Conservation (phyloP, 257 asterid species). For the Echium plantagineum region DNA sequence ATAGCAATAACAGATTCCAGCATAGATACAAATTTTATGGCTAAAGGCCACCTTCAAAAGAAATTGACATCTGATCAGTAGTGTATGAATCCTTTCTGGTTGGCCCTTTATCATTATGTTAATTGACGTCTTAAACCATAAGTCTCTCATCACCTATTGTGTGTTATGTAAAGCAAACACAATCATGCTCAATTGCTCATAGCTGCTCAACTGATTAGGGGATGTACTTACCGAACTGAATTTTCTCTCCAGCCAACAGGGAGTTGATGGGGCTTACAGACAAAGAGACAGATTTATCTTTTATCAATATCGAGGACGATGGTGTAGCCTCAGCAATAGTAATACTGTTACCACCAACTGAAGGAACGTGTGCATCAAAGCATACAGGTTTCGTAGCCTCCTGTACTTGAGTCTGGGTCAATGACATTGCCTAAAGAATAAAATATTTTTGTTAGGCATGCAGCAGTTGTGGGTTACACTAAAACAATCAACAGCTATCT, state of each 20-base stretch:
- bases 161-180: too few relatives aligned
- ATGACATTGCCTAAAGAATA: conserved; percentile 64
- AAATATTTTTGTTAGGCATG: conserved; percentile 7
- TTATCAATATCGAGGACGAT: conserved; percentile 41
- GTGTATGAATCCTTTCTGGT: too few relatives aligned
- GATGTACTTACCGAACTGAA: conserved; percentile 67
- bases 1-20: too few relatives aligned
- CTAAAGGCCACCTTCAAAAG: too few relatives aligned
- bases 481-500: not conserved
- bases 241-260: conserved; percentile 91
- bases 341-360: conserved; percentile 57
- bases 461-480: not conserved
- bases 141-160: too few relatives aligned
- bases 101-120: too few relatives aligned
- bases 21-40: too few relatives aligned
- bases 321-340: conserved; percentile 41
- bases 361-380: conserved; percentile 46
- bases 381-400: conserved; percentile 80
- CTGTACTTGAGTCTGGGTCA: conserved; percentile 83
- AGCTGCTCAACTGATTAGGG: not conserved
- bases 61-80: too few relatives aligned
- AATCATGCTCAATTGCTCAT: too few relatives aligned
- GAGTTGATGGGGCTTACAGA: conserved; percentile 82
- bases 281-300: conserved; percentile 58
- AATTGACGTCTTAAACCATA: too few relatives aligned